Base-by-base conservation (phyloP, 306 rosid genomes). In the Prinsepia uniflora region DNA sequence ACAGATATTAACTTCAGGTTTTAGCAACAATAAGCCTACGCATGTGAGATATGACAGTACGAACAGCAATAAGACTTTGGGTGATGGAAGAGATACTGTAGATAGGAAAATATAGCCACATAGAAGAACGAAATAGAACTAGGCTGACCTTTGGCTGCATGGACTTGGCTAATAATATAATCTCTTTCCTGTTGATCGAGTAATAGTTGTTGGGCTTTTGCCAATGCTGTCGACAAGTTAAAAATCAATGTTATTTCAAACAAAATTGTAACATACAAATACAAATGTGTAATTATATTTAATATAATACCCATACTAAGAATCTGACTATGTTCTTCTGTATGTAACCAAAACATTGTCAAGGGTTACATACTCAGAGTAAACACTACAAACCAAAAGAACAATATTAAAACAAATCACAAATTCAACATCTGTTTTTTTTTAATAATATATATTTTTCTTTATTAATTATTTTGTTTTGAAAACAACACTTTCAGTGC, bases 151-250 rank as follows among this genome's bases (percentile, higher is more conserved):
- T 94, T 94, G 24, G 99, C 99, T 22, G 99, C 85, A 72, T 77
- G 82, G 63, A 91, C 95, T 80, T 89, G 99, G 82, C 87, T 86
- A 68, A 89, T 84, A 78, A 94, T 77, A 78, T 94, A 94, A 79
- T 87, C 97, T 73, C 95, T 91, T 83, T 94, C 97, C 80, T 90
- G 92, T 80, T 85, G 85, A 80, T 94, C 97, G n/a, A 86, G 92
- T 81, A 94, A 81, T 72, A 94, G 85, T 61, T 91, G 96, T 76
- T 94, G 97, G 43, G 99, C 99, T 81, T 91, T 94, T 6, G 99
- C 96, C 82, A 91, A 84, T 54, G 97, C 99, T 94, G 92, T 82
- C 74, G 72, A 74, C 55, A 75, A 67, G 75, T 70, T 67, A 79
- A 85, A 24, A 82, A 67, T 34, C 66, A 59, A 44, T 50, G 20